These are phyloP conservation scores for Poa annua DNA, from an alignment of 176 grass and related monocot genomes.

Conservation along the genomic window DNA sequence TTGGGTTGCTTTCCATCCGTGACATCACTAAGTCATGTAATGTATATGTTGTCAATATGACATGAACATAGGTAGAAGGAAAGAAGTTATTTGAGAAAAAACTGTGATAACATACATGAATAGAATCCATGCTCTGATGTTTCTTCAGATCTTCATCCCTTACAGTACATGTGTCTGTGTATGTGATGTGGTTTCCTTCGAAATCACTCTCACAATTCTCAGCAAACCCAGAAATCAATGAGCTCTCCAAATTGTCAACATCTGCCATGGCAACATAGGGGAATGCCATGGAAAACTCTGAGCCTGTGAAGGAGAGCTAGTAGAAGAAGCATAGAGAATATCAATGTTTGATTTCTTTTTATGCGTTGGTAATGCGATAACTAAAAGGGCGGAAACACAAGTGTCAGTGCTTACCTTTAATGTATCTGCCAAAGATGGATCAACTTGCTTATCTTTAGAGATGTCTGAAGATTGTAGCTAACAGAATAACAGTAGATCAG, in stretches of 20 bases:
- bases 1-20: slow-evolving; percentile 40
- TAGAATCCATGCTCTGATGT: slow-evolving; percentile 61
- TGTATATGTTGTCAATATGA: slow-evolving; percentile 7
- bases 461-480: slow-evolving; percentile 89
- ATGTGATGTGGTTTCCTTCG: slow-evolving; percentile 51
- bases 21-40: slow-evolving; percentile 64
- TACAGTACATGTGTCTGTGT: slow-evolving; percentile 54
- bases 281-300: slow-evolving; percentile 90
- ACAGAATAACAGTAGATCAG: slow-evolving; percentile 32
- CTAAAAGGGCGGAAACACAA: not conserved
- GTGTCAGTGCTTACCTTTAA: slow-evolving; percentile 62
- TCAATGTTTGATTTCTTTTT: not conserved
- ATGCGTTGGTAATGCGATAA: slow-evolving; percentile 16
- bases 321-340: slow-evolving; percentile 34
- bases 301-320: slow-evolving; percentile 66
- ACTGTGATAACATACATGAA: slow-evolving; percentile 56
- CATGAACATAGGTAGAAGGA: not conserved
- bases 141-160: slow-evolving; percentile 52
- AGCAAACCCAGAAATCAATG: slow-evolving; percentile 69
- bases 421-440: slow-evolving; percentile 64
- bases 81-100: no score
- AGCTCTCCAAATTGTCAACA: slow-evolving; percentile 72
- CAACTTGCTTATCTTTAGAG: slow-evolving; percentile 70
- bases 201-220: slow-evolving; percentile 72
- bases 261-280: slow-evolving; percentile 72